These are phyloP conservation scores for Camelina neglecta DNA, from an alignment of 345 rosid genomes.

Conservation along the genomic window DNA sequence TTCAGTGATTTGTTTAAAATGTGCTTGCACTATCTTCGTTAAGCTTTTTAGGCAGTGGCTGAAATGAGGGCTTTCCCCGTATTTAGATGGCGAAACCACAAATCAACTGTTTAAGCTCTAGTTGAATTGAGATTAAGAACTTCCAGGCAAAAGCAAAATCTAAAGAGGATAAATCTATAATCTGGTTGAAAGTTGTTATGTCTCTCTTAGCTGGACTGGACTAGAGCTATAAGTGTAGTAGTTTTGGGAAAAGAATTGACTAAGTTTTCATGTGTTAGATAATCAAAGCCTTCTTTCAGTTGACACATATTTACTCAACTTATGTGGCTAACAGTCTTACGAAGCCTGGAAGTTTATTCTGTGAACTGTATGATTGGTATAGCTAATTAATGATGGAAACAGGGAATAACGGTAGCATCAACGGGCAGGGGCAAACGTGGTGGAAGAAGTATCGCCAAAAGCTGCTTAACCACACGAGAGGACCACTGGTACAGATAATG, in stretches of 20 bases:
- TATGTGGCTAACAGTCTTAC: constrained; percentile 1
- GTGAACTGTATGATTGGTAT: constrained; percentile 5
- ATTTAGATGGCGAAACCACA: not conserved
- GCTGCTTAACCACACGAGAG: constrained; percentile 88
- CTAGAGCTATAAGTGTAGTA: constrained; percentile 1
- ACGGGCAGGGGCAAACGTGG: constrained; percentile 91
- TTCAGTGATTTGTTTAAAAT: not conserved
- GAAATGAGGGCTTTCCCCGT: not conserved
- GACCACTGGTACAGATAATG: constrained; percentile 90
- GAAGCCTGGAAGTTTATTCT: not conserved
- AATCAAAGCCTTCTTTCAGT: not conserved
- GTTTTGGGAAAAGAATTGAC: not conserved
- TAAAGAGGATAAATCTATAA: not conserved
- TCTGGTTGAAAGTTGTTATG: constrained; percentile 19
- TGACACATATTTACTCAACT: not conserved
- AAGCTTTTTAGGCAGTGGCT: not conserved
- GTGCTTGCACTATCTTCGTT: not conserved
- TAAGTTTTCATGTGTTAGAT: not conserved
- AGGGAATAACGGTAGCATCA: constrained; percentile 92
- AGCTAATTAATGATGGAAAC: constrained; percentile 25
- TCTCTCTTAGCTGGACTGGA: constrained; percentile 4
- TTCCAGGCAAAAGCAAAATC: not conserved
- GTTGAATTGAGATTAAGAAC: not conserved
- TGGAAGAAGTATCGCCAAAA: constrained; percentile 89
- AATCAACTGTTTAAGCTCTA: not conserved